Percentiles rank a stretch among this genome's conserved stretches.
Evolutionary conservation across 192 early-diverging fungal species (phyloP).

Genomic region (Allomyces arbusculus): DNA sequence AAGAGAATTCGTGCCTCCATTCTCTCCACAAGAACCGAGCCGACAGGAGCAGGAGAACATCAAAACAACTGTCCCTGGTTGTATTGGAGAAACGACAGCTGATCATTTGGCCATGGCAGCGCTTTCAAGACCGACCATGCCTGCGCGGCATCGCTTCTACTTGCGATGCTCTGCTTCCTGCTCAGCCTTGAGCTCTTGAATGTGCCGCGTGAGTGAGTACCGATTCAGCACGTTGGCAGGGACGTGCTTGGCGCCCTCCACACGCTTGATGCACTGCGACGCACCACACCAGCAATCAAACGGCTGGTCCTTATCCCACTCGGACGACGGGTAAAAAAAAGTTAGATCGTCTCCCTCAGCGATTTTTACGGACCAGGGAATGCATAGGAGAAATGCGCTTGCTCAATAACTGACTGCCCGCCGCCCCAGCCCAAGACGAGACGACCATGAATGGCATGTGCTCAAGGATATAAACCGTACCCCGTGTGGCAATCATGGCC

Average conservation of each 20-base stretch:
- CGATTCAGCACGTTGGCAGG: slow-evolving; percentile 16
- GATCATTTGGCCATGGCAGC: no score
- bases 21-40: no score
- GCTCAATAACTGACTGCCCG: no score
- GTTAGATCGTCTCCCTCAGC: slow-evolving; percentile 26
- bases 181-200: slow-evolving; percentile 5
- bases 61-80: no score
- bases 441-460: no score
- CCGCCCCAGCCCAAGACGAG: no score
- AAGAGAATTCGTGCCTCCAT: no score
- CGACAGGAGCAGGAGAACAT: no score
- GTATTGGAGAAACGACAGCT: no score
- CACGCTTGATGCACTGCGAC: slow-evolving; percentile 22
- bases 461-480: not conserved
- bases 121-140: no score
- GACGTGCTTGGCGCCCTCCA: slow-evolving; percentile 25
- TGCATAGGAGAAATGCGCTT: no score
- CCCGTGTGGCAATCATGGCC: slow-evolving; percentile 15
- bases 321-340: slow-evolving; percentile 37
- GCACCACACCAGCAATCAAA: slow-evolving; percentile 36
- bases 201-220: slow-evolving; percentile 23
- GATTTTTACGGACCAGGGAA: slow-evolving; percentile 8
- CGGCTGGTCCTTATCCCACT: slow-evolving; percentile 43
- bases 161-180: not conserved
- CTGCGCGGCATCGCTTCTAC: no score